phyloP scores from a whole-genome alignment of 2,329 filamentous ascomycete genomes.

The Apiospora koreana region DNA sequence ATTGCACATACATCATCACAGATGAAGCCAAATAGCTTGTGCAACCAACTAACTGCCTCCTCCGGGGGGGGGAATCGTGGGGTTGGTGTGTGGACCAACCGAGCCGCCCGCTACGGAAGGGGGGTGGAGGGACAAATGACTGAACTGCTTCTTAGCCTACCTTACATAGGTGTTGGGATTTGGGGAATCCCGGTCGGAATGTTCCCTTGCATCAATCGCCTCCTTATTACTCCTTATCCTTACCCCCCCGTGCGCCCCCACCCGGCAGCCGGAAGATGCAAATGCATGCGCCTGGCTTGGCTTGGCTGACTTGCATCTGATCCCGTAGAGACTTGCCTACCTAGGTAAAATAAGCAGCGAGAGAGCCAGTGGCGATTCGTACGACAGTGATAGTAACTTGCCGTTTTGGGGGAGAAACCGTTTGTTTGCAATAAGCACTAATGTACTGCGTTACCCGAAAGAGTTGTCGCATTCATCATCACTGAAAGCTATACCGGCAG shows the following conservation, averaged over 20 bases:
- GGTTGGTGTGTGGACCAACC: background rate
- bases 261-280: background rate
- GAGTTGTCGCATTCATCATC: background rate
- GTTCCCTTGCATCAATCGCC: too few relatives aligned
- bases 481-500: background rate
- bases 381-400: background rate
- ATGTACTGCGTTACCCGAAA: background rate
- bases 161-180: background rate
- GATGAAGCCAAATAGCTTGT: background rate
- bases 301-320: background rate
- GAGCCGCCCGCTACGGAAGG: constrained; percentile 2
- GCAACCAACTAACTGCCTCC: background rate
- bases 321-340: background rate
- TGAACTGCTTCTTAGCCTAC: background rate
- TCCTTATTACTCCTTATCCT: too few relatives aligned
- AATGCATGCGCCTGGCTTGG: background rate
- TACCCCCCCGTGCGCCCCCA: background rate
- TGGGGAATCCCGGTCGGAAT: constrained; percentile 2
- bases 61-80: background rate
- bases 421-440: background rate
- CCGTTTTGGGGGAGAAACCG: background rate
- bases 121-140: background rate
- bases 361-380: background rate
- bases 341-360: background rate
- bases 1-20: background rate